phyloP scores from a whole-genome alignment of 2,329 filamentous ascomycete genomes.

The Fusarium albidum region DNA sequence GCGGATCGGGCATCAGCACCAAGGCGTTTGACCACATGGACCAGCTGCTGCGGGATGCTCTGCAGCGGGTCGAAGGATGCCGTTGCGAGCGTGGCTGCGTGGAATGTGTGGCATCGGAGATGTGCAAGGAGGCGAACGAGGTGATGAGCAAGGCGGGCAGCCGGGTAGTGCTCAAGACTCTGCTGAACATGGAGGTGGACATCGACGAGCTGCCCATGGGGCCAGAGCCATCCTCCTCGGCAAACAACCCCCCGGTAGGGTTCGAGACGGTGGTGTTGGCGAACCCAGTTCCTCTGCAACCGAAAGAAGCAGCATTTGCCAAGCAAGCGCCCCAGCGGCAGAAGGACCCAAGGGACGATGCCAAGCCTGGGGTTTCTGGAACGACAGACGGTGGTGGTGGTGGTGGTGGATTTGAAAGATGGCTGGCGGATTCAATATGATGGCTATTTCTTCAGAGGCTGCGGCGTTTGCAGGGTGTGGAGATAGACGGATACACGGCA shows the following conservation, averaged over 20 bases:
- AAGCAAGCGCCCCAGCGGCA: conserved; percentile 18
- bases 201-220: conserved; percentile 87
- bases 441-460: too few species aligned
- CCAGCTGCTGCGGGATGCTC: conserved; percentile 76
- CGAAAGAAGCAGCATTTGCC: conserved; percentile 21
- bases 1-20: conserved; percentile 84
- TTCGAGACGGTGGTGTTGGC: conserved; percentile 86
- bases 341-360: conserved; percentile 4
- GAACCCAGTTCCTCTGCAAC: conserved; percentile 63
- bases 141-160: conserved; percentile 95
- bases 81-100: conserved; percentile 82
- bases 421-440: conserved; percentile 34
- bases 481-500: conserved; percentile 31
- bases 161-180: conserved; percentile 78
- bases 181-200: conserved; percentile 82
- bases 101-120: conserved; percentile 87
- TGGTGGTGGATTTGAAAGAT: conserved; percentile 41
- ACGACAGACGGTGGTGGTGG: conserved; percentile 8
- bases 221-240: too few species aligned
- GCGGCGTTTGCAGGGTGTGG: conserved; percentile 1
- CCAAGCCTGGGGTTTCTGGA: conserved; percentile 20
- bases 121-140: conserved; percentile 85
- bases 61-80: conserved; percentile 79
- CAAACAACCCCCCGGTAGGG: conserved; percentile 72
- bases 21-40: conserved; percentile 96